Conservation (phyloP, 176 grass and related monocot species). For the Cenchrus purpureus region DNA sequence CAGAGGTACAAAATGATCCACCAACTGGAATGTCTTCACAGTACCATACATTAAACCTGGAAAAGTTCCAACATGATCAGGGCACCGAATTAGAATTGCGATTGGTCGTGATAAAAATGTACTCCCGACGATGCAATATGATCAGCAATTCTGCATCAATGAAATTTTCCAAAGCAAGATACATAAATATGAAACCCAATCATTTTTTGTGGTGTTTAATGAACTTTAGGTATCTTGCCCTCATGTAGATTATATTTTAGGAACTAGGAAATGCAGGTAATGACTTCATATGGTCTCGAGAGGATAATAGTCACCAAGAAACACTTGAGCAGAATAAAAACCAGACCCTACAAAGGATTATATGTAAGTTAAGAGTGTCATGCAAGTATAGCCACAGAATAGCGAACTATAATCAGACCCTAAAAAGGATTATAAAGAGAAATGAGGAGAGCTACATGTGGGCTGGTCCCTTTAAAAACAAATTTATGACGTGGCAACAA, state of each 20-base stretch:
- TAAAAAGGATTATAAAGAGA: background rate
- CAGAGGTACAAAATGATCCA: background rate
- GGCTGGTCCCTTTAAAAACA: too few species aligned
- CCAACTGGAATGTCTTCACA: background rate
- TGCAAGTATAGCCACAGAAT: background rate
- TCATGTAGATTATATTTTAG: background rate
- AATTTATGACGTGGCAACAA: background rate
- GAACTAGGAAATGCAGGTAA: background rate
- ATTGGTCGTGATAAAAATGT: background rate
- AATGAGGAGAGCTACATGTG: background rate
- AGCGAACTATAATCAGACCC: too few species aligned
- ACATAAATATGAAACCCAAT: background rate
- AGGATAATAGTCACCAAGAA: background rate
- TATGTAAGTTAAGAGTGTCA: background rate
- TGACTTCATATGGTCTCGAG: background rate
- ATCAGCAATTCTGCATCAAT: background rate
- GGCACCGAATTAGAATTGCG: background rate
- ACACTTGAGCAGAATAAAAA: background rate
- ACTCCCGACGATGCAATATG: too few species aligned
- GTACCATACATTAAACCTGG: constrained; percentile 25
- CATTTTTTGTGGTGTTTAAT: background rate
- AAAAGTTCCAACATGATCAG: background rate
- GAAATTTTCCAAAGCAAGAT: background rate
- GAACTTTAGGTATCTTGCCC: background rate
- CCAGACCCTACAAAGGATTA: background rate